phyloP scores from a whole-genome alignment of 352 stramenopile genomes.

The Pythium aristosporum region DNA sequence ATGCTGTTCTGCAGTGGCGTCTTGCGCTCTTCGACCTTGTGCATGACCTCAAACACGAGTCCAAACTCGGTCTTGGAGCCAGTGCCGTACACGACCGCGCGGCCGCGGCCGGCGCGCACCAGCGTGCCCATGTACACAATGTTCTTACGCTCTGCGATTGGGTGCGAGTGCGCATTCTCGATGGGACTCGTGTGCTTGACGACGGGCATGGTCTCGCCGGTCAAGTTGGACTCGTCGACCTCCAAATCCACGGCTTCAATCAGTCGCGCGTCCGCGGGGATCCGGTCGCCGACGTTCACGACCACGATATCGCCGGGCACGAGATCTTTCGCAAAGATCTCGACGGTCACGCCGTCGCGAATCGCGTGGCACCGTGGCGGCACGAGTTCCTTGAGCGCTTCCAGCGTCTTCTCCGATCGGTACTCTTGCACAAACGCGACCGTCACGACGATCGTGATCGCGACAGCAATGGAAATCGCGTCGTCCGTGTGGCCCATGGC shows the following conservation, averaged over 20 bases:
- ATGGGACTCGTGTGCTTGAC: conserved; percentile 65
- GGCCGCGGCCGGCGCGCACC: conserved; percentile 89
- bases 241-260: conserved; percentile 86
- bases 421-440: conserved; percentile 94
- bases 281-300: conserved; percentile 91
- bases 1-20: conserved; percentile 95
- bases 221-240: conserved; percentile 95
- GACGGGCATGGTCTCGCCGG: conserved; percentile 90
- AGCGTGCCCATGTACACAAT: conserved; percentile 97
- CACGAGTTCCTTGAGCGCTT: conserved; percentile 79
- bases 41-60: conserved; percentile 93
- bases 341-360: conserved; percentile 46
- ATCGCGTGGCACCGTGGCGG: conserved; percentile 70
- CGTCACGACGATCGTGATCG: conserved; percentile 95
- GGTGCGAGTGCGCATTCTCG: conserved; percentile 61
- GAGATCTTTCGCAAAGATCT: conserved; percentile 76
- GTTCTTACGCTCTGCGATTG: conserved; percentile 84
- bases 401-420: conserved; percentile 84
- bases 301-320: conserved; percentile 86
- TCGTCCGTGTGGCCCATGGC: conserved; percentile 94
- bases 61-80: conserved; percentile 95
- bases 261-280: conserved; percentile 91
- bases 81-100: conserved; percentile 94
- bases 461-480: conserved; percentile 94
- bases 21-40: conserved; percentile 91